Conservation (phyloP, 2,329 filamentous ascomycete genomes). For the Rutstroemia sydowiana region DNA sequence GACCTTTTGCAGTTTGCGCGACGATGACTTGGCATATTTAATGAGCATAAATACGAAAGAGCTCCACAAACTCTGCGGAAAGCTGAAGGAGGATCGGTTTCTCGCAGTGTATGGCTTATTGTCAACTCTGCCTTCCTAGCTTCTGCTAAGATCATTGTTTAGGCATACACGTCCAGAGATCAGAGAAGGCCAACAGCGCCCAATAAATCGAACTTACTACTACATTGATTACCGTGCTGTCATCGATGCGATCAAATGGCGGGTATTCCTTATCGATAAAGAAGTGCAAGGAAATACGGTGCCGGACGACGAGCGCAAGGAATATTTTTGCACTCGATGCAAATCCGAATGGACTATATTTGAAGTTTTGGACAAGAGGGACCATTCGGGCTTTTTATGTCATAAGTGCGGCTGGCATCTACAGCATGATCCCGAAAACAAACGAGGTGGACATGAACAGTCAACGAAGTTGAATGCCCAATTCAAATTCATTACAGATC, state of each 20-base stretch:
- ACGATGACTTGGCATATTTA: slow-evolving; percentile 80
- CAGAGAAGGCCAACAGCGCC: slow-evolving; percentile 72
- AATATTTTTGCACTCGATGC: slow-evolving; percentile 79
- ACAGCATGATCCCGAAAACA: slow-evolving; percentile 57
- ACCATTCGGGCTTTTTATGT: slow-evolving; percentile 67
- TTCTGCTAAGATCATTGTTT: slow-evolving; percentile 13
- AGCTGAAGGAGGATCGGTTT: slow-evolving; percentile 78
- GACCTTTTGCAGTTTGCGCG: slow-evolving; percentile 53
- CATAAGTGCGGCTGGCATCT: slow-evolving; percentile 65
- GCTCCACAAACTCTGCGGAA: slow-evolving; percentile 80
- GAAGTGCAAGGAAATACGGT: slow-evolving; percentile 78
- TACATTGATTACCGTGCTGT: slow-evolving; percentile 93
- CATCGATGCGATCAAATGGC: slow-evolving; percentile 94
- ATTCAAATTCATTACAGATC: slow-evolving; percentile 69
- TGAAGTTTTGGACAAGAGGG: slow-evolving; percentile 73
- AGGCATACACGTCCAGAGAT: slow-evolving; percentile 70
- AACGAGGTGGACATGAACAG: slow-evolving; percentile 64
- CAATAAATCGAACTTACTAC: slow-evolving; percentile 86
- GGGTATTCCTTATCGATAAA: slow-evolving; percentile 80
- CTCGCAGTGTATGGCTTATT: slow-evolving; percentile 58
- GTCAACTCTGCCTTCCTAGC: not conserved
- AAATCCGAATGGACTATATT: slow-evolving; percentile 81
- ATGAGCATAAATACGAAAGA: slow-evolving; percentile 89
- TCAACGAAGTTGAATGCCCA: slow-evolving; percentile 70
- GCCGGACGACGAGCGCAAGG: slow-evolving; percentile 79